Conservation (phyloP, 1,284 basidiomycete genomes). For the Dichomitus squalens region DNA sequence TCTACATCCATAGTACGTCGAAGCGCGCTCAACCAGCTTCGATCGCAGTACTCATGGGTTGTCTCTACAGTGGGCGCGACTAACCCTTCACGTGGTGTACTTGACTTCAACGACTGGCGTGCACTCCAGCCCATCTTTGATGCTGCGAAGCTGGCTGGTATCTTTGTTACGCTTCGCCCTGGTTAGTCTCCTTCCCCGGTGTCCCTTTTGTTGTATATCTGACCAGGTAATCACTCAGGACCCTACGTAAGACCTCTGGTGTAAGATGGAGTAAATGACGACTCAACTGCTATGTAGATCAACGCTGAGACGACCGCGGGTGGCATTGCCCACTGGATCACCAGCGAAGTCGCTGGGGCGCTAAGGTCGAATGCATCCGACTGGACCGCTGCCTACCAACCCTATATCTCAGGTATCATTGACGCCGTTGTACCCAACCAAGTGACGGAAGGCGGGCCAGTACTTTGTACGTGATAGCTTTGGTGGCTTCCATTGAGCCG, state of each 20-base stretch:
- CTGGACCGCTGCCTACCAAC: constrained; percentile 69
- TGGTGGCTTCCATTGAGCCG: neutral
- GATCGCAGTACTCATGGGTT: too few species aligned
- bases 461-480: constrained; percentile 58
- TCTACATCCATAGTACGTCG: constrained; percentile 56
- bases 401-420: constrained; percentile 69
- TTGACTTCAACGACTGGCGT: constrained; percentile 73
- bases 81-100: constrained; percentile 73
- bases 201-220: neutral
- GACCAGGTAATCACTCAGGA: constrained; percentile 10
- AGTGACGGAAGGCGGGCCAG: constrained; percentile 68
- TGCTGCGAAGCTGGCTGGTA: constrained; percentile 44
- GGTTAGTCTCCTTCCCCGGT: constrained; percentile 27
- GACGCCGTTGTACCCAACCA: constrained; percentile 64
- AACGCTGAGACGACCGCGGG: constrained; percentile 83
- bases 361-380: constrained; percentile 73
- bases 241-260: constrained; percentile 25
- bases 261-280: neutral
- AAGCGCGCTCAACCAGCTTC: too few species aligned
- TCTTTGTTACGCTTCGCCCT: constrained; percentile 50
- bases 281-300: constrained; percentile 51
- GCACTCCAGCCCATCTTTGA: constrained; percentile 65
- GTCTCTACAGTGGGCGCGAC: constrained; percentile 52
- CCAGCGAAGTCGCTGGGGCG: constrained; percentile 63
- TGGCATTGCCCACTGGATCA: constrained; percentile 80